Conservation (phyloP, 2,329 filamentous ascomycete genomes). For the Ophiocordyceps robertsii region DNA sequence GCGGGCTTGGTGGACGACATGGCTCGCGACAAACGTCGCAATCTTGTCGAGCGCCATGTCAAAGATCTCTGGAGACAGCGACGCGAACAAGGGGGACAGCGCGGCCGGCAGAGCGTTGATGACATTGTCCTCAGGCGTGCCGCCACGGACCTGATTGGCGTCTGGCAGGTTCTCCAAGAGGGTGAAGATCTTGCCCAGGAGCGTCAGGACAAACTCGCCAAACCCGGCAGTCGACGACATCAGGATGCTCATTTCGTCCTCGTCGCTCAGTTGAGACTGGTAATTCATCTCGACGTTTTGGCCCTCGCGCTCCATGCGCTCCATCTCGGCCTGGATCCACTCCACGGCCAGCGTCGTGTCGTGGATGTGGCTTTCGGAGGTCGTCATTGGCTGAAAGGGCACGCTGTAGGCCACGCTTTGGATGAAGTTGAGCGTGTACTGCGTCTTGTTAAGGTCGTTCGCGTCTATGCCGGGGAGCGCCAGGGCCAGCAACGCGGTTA, state of each 20-base stretch:
- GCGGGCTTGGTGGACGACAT: conserved; percentile 91
- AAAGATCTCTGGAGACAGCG: conserved; percentile 84
- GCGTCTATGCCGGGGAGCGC: conserved; percentile 93
- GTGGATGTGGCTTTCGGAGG: conserved; percentile 49
- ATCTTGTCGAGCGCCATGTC: conserved; percentile 88
- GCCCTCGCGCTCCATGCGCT: conserved; percentile 80
- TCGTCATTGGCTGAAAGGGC: conserved; percentile 64
- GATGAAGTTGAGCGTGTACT: conserved; percentile 88
- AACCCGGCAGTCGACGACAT: conserved; percentile 91
- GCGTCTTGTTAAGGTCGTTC: conserved; percentile 92
- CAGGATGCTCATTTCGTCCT: conserved; percentile 76
- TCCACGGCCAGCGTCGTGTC: conserved; percentile 70
- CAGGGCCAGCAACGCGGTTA: conserved; percentile 85
- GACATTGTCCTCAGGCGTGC: conserved; percentile 91
- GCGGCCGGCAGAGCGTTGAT: conserved; percentile 91
- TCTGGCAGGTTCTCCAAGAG: conserved; percentile 91
- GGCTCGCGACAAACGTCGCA: conserved; percentile 77
- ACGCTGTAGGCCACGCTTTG: conserved; percentile 95
- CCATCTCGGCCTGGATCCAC: conserved; percentile 91
- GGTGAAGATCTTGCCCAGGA: conserved; percentile 90
- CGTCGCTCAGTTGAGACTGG: conserved; percentile 63
- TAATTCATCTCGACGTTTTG: conserved; percentile 81
- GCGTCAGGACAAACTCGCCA: conserved; percentile 79
- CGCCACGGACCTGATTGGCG: conserved; percentile 71
- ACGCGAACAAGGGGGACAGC: conserved; percentile 78